These are phyloP conservation scores for Prototheca wickerhamii DNA, from an alignment of 163 green algal species.

Conservation along the genomic window DNA sequence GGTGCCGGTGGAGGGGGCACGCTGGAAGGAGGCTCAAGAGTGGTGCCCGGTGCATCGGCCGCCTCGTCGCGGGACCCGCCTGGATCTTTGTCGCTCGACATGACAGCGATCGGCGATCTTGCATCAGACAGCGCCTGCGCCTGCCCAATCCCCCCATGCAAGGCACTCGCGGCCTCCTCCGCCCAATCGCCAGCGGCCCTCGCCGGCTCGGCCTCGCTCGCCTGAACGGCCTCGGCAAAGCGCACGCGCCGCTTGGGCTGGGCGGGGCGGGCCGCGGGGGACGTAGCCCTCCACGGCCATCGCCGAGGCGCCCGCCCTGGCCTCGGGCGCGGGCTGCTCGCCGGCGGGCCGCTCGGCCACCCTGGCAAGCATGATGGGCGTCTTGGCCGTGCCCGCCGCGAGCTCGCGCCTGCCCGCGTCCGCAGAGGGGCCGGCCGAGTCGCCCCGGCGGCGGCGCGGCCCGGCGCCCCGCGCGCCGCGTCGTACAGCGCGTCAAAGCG, in stretches of 20 bases:
- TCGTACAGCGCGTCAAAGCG: constrained; percentile 14
- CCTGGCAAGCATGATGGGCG: constrained; percentile 26
- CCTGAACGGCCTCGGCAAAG: background rate
- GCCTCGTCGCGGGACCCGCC: background rate
- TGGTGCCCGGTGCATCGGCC: background rate
- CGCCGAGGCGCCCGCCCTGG: constrained; percentile 1
- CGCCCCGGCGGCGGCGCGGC: background rate
- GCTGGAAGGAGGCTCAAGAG: background rate
- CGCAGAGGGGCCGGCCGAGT: background rate
- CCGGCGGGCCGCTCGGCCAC: background rate
- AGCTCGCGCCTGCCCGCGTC: constrained; percentile 9
- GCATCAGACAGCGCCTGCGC: background rate
- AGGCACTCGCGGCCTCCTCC: too few relatives aligned
- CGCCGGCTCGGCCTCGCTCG: background rate
- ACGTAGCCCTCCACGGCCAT: constrained; percentile 39
- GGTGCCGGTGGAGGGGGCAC: background rate
- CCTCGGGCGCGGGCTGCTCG: background rate
- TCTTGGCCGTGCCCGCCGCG: constrained; percentile 28
- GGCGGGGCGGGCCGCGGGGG: constrained; percentile 6
- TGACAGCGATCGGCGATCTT: background rate
- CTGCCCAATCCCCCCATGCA: background rate
- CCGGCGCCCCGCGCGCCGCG: background rate
- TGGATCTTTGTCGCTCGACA: background rate
- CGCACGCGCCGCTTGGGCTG: background rate
- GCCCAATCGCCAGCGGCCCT: constrained; percentile 18